Evolutionary conservation across 169 alveolate species (phyloP), one percentile per base, ranked within the genome.

Genomic region (Theileria equi): DNA sequence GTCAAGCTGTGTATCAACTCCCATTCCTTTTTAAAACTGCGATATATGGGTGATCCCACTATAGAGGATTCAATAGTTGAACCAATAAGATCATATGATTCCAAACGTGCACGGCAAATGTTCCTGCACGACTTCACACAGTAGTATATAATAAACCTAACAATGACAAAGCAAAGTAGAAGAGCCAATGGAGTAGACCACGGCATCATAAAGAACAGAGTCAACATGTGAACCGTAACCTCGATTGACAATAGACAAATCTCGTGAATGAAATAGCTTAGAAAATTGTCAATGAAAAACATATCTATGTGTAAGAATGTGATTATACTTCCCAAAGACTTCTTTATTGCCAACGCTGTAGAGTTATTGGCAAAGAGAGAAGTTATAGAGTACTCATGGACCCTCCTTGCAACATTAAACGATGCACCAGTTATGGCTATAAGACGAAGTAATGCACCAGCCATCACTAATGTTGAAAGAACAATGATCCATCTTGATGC

Each of bases 151-250:
- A 71, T 49, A 21, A 21, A 71, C 25, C 13, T 13, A 36, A 53
- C 38, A 0, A 71, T 25, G 21, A 71, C 3, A 17, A 71, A 26
- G 32, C 17, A 23, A 19, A 57, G 32, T 16, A 25, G 50, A 6
- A 57, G 0, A 1, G 63, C 55, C 10, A 73, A 31, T 6, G 83
- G 83, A 8, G 55, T 44, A 4, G 54, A 13, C 1, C 61, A 17
- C 8, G 83, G 83, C 6, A 63, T 29, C n/a, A 59, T 4, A 47
- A 52, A 73, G 52, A 66, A 73, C 31, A 73, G n/a, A 8, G 83
- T 73, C 8, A 73, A n/a, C 43, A 62, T 31, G 45, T 52, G 80
- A 16, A 54, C 41, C 29, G 60, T 41, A 3, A 61, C 43, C 13
- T 23, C 59, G 25, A 62, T 50, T 13, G 63, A 64, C 5, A 62